A percentile compares a stretch with the other conserved stretches of the same genome.
Evolutionary conservation across 1,284 basidiomycete species (phyloP).

Genomic region (Cryptococcus sp.): DNA sequence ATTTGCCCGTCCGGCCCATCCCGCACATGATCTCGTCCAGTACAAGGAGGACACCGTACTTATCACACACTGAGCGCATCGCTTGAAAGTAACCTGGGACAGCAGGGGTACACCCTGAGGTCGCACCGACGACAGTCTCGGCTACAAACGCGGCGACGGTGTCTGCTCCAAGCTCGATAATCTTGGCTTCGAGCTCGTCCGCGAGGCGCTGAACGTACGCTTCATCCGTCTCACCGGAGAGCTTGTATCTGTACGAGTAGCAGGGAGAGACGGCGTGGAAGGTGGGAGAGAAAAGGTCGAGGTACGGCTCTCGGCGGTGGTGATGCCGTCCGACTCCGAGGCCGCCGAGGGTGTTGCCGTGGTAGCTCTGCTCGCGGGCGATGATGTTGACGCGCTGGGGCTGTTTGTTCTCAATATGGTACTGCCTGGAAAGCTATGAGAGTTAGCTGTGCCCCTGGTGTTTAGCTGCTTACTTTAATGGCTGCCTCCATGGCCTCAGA

Average conservation of each 20-base stretch:
- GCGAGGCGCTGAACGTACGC: slow-evolving; percentile 70
- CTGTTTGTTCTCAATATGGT: slow-evolving; percentile 61
- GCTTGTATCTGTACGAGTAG: slow-evolving; percentile 73
- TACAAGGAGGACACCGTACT: slow-evolving; percentile 79
- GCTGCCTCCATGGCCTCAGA: slow-evolving; percentile 77
- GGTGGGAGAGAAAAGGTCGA: background rate
- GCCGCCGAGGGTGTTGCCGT: slow-evolving; percentile 71
- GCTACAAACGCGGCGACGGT: slow-evolving; percentile 57
- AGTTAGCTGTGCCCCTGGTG: no score
- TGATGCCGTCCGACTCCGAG: slow-evolving; percentile 51
- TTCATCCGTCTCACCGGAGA: slow-evolving; percentile 64
- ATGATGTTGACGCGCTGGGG: slow-evolving; percentile 70
- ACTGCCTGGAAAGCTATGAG: slow-evolving; percentile 57
- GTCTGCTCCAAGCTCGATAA: slow-evolving; percentile 69
- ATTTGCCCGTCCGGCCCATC: slow-evolving; percentile 70
- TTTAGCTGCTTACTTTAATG: slow-evolving; percentile 57
- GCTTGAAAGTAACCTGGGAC: slow-evolving; percentile 52
- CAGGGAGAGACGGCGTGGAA: slow-evolving; percentile 55
- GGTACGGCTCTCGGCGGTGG: slow-evolving; percentile 28
- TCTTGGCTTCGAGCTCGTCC: slow-evolving; percentile 76
- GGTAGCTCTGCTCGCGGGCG: slow-evolving; percentile 71
- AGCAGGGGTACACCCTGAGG: slow-evolving; percentile 19
- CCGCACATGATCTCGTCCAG: slow-evolving; percentile 83
- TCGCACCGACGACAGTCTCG: slow-evolving; percentile 56
- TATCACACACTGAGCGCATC: slow-evolving; percentile 81